Evolutionary conservation across 148 eudicot species (phyloP), one percentile per base, ranked within the genome.

Genomic region (Spergularia bocconei): DNA sequence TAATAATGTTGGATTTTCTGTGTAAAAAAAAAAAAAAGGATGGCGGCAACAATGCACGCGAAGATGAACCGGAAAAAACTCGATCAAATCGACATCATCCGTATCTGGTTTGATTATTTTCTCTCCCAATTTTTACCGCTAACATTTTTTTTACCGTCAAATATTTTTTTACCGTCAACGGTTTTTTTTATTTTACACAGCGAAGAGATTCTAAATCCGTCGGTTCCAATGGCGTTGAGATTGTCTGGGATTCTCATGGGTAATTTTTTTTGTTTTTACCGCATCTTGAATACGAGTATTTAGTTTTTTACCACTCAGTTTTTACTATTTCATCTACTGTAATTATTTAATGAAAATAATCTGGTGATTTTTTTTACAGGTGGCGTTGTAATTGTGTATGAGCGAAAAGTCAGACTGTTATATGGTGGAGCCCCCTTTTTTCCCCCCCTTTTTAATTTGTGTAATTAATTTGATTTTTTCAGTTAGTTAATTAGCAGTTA

Each of bases 171-270:
- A n/a, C 48, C 55, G 56, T 72, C 13, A 16, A 47, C 20, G 16
- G 1, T n/a, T 12, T n/a, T 65, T 71, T 29, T n/a, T n/a, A n/a
- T 29, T 29, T 29, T 29, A 29, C 36, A 47, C 90, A 96, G 99
- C 64, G 97, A 96, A 73, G 92, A 96, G 79, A 92, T 96, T 65
- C 74, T 96, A 58, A 92, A 96, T 73, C 98, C 99, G 6, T 79
- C 91, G 8, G 97, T 96, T 47, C 98, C 99, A 29, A 91, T 96
- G 99, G 99, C 98, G 36, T 86, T 96, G 47, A 85, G 99, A 69
- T 85, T 96, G 44, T 92, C 99, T 19, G 92, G 98, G 73, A 96
- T 96, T 77, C 89, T 96, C 68, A 96, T 96, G 99, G 99, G 99
- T 92, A 87, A 58, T 62, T 2, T 60, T 51, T 16, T 38, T 17